Evolutionary conservation across 352 stramenopile genomes (phyloP), one percentile per base, ranked within the genome.

Genomic region (Globisporangium paroecandrum): DNA sequence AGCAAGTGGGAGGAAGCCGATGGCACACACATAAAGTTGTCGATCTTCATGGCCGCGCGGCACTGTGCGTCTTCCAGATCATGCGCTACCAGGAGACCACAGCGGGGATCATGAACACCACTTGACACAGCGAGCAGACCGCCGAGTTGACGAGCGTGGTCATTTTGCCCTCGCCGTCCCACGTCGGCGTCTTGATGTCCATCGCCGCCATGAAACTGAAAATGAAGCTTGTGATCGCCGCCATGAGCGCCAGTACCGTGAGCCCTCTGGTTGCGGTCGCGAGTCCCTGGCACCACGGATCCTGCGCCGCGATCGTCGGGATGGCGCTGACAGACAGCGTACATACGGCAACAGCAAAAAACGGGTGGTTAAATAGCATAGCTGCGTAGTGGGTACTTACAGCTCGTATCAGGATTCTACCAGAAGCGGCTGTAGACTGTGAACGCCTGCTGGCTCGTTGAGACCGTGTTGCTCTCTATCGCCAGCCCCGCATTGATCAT

Each of bases 401-500:
- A 7, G 2, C 29, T 7, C 18, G 15, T n/a, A 49, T 51, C 1
- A 18, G 41, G 18, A 51, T 20, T 51, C 43, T 56, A 87, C 79
- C 79, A 89, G 60, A 76, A 89, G 49, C 25, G 62, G 6, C 63
- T 78, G 67, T 76, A 83, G 27, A 65, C 41, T 24, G 75, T 73
- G 53, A 77, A 66, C 29, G 72, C 29, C 29, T 77, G 61, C 9
- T 68, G 62, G 7, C 46, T 57, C 18, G 65, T 69, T 0, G 65
- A 68, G 24, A 79, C 72, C 24, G 81, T 66, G 53, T 54, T 64
- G 66, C 68, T 79, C 12, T 82, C 68, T 24, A 84, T 64, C 7
- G 72, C 65, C 1, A 90, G 60, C 13, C 84, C 84, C 12, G 84
- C 84, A 62, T 92, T 91, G 65, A 90, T 89, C 64, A 94, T 80